Percentiles rank a stretch among this genome's conserved stretches.
phyloP scores from a whole-genome alignment of 2,329 filamentous ascomycete genomes.

The Fusarium kyushuense region DNA sequence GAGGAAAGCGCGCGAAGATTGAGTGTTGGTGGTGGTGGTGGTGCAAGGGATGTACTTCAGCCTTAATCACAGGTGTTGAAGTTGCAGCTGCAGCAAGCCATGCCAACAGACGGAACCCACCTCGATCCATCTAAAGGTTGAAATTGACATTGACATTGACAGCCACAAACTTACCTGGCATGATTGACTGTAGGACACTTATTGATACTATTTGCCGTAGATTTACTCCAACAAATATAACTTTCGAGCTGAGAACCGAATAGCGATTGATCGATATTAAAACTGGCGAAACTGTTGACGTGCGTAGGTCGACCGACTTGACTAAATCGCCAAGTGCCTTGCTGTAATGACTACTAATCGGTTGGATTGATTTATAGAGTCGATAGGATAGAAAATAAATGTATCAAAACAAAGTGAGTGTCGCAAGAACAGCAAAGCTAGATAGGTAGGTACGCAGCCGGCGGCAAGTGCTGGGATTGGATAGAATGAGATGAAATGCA shows the following conservation, averaged over 20 bases:
- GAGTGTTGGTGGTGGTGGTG: slow-evolving; percentile 12
- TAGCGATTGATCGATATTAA: neutral
- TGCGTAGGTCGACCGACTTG: slow-evolving; percentile 1
- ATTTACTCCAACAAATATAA: neutral
- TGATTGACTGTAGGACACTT: slow-evolving; percentile 19
- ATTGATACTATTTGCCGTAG: neutral
- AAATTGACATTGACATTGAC: neutral
- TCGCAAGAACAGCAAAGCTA: neutral
- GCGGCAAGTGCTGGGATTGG: neutral
- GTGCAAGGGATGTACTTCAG: slow-evolving; percentile 37
- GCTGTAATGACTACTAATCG: neutral
- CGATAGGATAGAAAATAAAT: neutral
- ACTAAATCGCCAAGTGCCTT: slow-evolving; percentile 1
- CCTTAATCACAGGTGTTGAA: slow-evolving; percentile 27
- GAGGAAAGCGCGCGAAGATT: slow-evolving; percentile 12
- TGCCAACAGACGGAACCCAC: slow-evolving; percentile 37
- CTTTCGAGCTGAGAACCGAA: neutral
- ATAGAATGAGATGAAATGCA: slow-evolving; percentile 9
- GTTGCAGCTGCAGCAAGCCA: slow-evolving; percentile 28
- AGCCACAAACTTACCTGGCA: slow-evolving; percentile 37
- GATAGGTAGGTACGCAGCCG: neutral
- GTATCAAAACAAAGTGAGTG: neutral
- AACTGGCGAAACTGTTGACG: slow-evolving; percentile 19
- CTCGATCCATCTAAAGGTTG: neutral
- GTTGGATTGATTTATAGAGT: neutral